A percentile compares a stretch with the other conserved stretches of the same genome.
phyloP scores from a whole-genome alignment of 257 asterid genomes.

The Osmanthus fragrans region DNA sequence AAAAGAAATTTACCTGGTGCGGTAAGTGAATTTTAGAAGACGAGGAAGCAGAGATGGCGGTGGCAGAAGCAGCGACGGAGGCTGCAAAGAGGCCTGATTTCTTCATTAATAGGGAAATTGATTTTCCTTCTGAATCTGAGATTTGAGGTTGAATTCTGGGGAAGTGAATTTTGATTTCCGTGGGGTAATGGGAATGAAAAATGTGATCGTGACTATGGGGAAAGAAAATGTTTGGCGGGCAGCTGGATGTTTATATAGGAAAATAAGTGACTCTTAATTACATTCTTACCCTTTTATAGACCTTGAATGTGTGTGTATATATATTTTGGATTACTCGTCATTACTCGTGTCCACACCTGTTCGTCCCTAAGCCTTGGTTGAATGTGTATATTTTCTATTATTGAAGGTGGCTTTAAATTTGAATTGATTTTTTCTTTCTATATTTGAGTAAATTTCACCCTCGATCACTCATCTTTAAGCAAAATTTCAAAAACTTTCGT shows the following conservation, averaged over 20 bases:
- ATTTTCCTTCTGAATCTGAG: conserved; percentile 6
- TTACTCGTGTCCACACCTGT: no score
- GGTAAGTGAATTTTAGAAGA: conserved; percentile 42
- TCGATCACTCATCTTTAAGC: no score
- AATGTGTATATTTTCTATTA: no score
- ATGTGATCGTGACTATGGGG: conserved; percentile 7
- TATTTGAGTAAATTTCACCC: no score
- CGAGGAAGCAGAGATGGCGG: conserved; percentile 41
- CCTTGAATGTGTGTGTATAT: background rate
- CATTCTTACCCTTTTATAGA: conserved; percentile 21
- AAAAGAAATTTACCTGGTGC: conserved; percentile 35
- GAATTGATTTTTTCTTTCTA: no score
- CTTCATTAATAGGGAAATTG: conserved; percentile 37
- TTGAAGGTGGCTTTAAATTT: no score
- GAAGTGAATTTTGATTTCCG: background rate
- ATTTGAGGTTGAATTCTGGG: background rate
- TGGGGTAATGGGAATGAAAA: background rate
- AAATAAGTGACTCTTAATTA: conserved; percentile 1
- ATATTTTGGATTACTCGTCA: no score
- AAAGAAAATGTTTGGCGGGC: conserved; percentile 8
- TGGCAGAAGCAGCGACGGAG: conserved; percentile 60
- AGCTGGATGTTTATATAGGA: background rate
- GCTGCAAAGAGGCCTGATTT: conserved; percentile 56
- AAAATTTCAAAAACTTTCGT: no score
- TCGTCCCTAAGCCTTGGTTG: no score